A percentile compares a stretch with the other conserved stretches of the same genome.
Conservation (phyloP, 2,329 filamentous ascomycete genomes). For the Alternaria sp. region DNA sequence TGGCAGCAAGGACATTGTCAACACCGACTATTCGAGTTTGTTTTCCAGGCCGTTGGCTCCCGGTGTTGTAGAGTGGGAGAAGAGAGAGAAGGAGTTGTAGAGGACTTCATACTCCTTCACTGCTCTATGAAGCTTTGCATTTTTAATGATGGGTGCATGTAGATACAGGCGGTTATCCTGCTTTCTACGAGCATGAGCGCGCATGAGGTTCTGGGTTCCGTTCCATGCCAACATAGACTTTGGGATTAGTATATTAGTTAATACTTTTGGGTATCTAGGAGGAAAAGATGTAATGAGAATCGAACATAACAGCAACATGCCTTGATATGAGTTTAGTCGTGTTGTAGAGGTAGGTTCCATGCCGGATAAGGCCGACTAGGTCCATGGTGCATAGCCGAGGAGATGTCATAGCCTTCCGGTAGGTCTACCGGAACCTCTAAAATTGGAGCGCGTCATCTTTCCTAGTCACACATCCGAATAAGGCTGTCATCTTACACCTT, state of each 20-base stretch:
- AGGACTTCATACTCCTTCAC: background rate
- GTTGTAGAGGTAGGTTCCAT: background rate
- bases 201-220: background rate
- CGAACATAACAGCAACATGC: background rate
- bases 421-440: background rate
- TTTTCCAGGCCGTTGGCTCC: constrained; percentile 55
- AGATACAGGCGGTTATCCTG: constrained; percentile 4
- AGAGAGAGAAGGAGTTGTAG: constrained; percentile 54
- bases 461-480: background rate
- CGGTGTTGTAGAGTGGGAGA: constrained; percentile 74
- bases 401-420: background rate
- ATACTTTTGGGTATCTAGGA: background rate
- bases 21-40: constrained; percentile 67
- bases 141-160: constrained; percentile 18
- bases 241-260: background rate
- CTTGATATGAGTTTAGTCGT: background rate
- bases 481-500: fast-evolving
- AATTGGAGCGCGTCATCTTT: background rate
- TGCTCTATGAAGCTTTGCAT: background rate
- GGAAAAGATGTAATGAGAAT: background rate
- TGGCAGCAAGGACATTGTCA: constrained; percentile 71
- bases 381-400: background rate
- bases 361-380: background rate
- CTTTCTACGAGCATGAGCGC: background rate
- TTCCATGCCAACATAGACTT: background rate